phyloP scores from a whole-genome alignment of 768 basidiomycete species.

The Lactifluus volemus region DNA sequence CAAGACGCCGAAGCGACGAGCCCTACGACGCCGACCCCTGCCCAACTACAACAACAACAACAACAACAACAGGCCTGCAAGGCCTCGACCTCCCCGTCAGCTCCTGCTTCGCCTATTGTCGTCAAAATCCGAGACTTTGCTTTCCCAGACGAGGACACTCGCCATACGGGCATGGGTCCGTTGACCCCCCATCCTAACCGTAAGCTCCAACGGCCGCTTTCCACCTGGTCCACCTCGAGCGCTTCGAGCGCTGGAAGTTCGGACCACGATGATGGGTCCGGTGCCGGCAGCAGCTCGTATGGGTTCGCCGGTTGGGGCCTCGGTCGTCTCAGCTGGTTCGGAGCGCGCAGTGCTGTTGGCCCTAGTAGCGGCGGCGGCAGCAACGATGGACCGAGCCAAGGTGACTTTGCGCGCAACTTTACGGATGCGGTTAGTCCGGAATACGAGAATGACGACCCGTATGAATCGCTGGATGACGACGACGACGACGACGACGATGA shows the following conservation, averaged over 20 bases:
- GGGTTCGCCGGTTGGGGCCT: constrained; percentile 37
- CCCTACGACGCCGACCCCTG: constrained; percentile 11
- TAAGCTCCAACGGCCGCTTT: constrained; percentile 25
- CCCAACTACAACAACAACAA: neutral
- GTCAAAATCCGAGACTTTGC: constrained; percentile 47
- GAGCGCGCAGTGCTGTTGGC: constrained; percentile 23
- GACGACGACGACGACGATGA: constrained; percentile 25
- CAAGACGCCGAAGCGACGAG: constrained; percentile 3
- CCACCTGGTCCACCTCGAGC: constrained; percentile 21
- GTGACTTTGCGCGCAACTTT: constrained; percentile 44
- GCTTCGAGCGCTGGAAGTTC: constrained; percentile 21
- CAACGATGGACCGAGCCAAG: constrained; percentile 28
- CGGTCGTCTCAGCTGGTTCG: constrained; percentile 35
- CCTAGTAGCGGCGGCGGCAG: constrained; percentile 15
- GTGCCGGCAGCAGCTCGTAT: constrained; percentile 13
- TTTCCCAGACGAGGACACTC: constrained; percentile 33
- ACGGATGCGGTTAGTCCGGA: constrained; percentile 24
- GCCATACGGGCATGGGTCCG: constrained; percentile 36
- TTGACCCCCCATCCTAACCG: constrained; percentile 34
- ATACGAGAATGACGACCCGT: constrained; percentile 22
- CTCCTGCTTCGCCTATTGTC: constrained; percentile 19
- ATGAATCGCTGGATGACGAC: constrained; percentile 20
- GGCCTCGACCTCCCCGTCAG: neutral
- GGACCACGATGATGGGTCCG: constrained; percentile 25
- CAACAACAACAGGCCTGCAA: neutral